Conservation (phyloP, 2,329 filamentous ascomycete genomes). For the Botrytis squamosa region DNA sequence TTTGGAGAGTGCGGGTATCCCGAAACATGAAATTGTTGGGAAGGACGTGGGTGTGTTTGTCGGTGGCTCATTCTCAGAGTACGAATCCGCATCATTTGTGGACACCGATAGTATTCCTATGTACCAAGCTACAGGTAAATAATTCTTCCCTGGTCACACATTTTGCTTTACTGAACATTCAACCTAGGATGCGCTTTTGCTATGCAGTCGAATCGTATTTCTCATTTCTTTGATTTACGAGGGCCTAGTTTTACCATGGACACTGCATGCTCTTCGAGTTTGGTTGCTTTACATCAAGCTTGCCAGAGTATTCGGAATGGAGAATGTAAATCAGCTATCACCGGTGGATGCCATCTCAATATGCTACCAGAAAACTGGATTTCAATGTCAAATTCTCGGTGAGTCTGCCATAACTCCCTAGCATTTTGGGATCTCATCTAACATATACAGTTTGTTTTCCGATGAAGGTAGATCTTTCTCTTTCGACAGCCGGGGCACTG, state of each 20-base stretch:
- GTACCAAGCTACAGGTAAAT: conserved; percentile 51
- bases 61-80: conserved; percentile 27
- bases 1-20: conserved; percentile 34
- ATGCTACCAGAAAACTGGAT: conserved; percentile 29
- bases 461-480: conserved; percentile 42
- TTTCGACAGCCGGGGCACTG: conserved; percentile 59
- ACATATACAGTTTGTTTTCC: conserved; percentile 44
- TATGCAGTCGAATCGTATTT: conserved; percentile 48
- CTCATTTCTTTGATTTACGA: conserved; percentile 44
- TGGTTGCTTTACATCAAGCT: conserved; percentile 46
- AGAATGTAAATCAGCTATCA: conserved; percentile 40
- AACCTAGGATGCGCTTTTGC: conserved; percentile 30
- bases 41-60: conserved; percentile 28
- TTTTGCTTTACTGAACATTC: conserved; percentile 28
- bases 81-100: conserved; percentile 25
- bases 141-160: too few species aligned
- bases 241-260: conserved; percentile 47
- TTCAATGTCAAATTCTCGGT: conserved; percentile 36
- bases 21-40: conserved; percentile 23
- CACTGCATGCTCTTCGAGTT: conserved; percentile 48
- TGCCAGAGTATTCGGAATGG: conserved; percentile 44
- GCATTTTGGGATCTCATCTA: conserved; percentile 39
- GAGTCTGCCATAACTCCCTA: not conserved
- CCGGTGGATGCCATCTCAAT: conserved; percentile 31
- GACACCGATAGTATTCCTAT: conserved; percentile 51